Base-by-base conservation (phyloP, 805 yeast species). In the Wickerhamomyces bisporus region DNA sequence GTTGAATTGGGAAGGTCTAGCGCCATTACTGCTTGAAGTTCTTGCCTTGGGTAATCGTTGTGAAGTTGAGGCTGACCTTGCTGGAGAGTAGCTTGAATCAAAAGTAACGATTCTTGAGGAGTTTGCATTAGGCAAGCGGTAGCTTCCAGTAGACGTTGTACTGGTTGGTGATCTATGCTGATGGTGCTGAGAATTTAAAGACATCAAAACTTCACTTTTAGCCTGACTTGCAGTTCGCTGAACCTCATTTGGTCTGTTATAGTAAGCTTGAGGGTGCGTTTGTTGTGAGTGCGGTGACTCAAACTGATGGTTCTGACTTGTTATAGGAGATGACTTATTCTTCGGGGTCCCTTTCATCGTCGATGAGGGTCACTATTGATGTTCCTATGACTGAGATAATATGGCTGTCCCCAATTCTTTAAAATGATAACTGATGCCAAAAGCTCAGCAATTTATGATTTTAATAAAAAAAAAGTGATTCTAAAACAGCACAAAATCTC, bases 1-100 rank as follows among this genome's bases (percentile, higher is more conserved):
- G 18, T 53, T 48, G 31, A 36, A 44, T 28, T 48, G 49, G n/a
- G 48, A 50, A 32, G 58, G 53, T 33, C 51, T 53, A 26, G 45
- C 27, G 3, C 47, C 45, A 28, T 35, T 43, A 7, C 53, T 41
- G 34, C 38, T 30, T 11, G 45, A 41, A 11, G 47, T 37, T 32
- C 60, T 40, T n/a, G 49, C 40, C 14, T 46, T 51, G 6, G 36
- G 16, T 13, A 40, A 27, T 20, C 58, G 35, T 13, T 36, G 34
- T 1, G 57, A 41, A 9, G 38, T 44, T 1, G 57, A 49, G 3
- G 53, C 49, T 0, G 57, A 49, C 47, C 60, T 52, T 2, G 34
- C 50, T 1, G 58, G 55, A 1, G 56, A 47, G 32, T 51, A 51
- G 3, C 44, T 27, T 20, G 43, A 45, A 3, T 52, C 56, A 10